Base-by-base conservation (phyloP, 352 stramenopile genomes). In the Bremia lactucae region DNA sequence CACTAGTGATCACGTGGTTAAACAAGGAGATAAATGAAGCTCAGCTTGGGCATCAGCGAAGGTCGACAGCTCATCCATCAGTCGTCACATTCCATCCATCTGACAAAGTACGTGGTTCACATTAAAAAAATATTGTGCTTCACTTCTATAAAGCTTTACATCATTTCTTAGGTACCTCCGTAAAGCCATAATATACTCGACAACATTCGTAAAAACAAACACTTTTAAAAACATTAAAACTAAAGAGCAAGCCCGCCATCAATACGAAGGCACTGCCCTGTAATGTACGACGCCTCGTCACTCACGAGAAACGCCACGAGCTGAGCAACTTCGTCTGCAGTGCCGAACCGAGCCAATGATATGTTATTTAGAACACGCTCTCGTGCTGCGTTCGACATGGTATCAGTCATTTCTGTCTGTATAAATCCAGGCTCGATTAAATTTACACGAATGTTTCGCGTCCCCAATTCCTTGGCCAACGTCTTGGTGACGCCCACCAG, bases 11-110 rank as follows among this genome's bases (percentile, higher is more conserved):
- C 49, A 69, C 77, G 21, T 95, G 81, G 75, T 49, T 95, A 21
- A 94, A 95, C 68, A 95, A 95, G 48, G 79, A 95, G 46, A 95
- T 95, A 46, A 95, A 93, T 46, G 79, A 95, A 55, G 72, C 73
- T 15, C 80, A 94, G 46, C 70, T 91, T 43, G 59, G 72, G 0
- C 69, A 84, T 39, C 79, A 86, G 18, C 55, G 74, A 34, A 61
- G 72, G 33, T 65, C 69, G 8, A 70, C 62, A 10, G 59, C 73
- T 16, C 75, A 91, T 40, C 69, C 75, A 16, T 82, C 76, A 13
- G 73, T 87, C 26, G 68, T 85, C 20, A 64, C 73, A 2, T 91
- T 79, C 46, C 68, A 55, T 11, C 75, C 78, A 9, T 58, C 65
- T 21, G 58, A 62, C 43, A 77, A 80, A 59, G 61, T 72, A 20